Evolutionary conservation across 495 filamentous ascomycete genomes (phyloP).

Genomic region (Entonaema liquescens): DNA sequence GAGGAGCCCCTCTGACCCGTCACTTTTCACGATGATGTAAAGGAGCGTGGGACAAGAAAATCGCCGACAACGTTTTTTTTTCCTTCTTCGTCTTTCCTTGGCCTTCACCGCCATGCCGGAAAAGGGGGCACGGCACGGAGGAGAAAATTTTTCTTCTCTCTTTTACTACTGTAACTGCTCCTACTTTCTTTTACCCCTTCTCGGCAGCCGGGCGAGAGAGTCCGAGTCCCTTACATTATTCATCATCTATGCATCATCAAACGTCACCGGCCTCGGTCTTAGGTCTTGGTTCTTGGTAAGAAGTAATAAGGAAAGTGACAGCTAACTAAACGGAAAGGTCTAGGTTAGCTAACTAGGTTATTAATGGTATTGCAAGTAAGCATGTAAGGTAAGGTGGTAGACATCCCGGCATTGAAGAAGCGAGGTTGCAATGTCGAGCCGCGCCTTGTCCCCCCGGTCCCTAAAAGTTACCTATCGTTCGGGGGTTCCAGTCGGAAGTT

Average conservation of each 20-base stretch:
- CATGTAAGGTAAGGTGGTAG: conserved; percentile 9
- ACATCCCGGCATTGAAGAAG: conserved; percentile 24
- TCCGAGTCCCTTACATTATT: conserved; percentile 29
- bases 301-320: conserved; percentile 15
- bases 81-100: conserved; percentile 14
- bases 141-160: conserved; percentile 15
- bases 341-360: conserved; percentile 16
- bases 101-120: conserved; percentile 26
- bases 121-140: conserved; percentile 8
- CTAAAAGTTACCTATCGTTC: conserved; percentile 20
- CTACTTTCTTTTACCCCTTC: conserved; percentile 23
- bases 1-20: conserved; percentile 17
- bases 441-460: conserved; percentile 7
- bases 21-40: conserved; percentile 31
- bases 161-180: conserved; percentile 12
- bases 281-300: not conserved
- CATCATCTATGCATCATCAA: conserved; percentile 33
- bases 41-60: not conserved
- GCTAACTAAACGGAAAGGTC: not conserved
- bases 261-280: conserved; percentile 19
- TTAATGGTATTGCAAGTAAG: conserved; percentile 3
- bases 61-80: not conserved
- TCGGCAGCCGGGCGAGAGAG: conserved; percentile 13
- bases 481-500: conserved; percentile 18
- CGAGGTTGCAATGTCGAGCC: conserved; percentile 31